Evolutionary conservation across 2,329 filamentous ascomycete genomes (phyloP), one percentile per base, ranked within the genome.

Genomic region (Paraphoma chrysanthemicola): DNA sequence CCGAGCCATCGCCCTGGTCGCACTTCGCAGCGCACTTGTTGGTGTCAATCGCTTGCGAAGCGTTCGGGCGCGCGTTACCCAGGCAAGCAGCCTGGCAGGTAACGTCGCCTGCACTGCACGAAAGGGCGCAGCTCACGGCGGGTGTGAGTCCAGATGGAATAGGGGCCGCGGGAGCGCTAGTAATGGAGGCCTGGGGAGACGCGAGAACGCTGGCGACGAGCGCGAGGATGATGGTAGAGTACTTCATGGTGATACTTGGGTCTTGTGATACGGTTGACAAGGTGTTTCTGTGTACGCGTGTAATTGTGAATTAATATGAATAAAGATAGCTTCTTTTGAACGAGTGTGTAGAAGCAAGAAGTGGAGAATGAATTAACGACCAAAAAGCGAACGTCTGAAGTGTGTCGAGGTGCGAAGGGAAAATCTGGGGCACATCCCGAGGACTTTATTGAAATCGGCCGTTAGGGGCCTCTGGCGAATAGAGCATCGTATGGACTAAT

Each of bases 41-140:
- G 69, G 82, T 85, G 55, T 79, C 77, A 65, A 83, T 79, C 65
- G 77, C 81, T 71, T 82, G 78, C 46, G 69, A 67, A n/a, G 79
- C 76, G 69, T 80, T 80, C 59, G 83, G 83, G 70, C 81, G 83
- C 31, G 84, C 83, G 39, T 81, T 79, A 38, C 80, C 76, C 62
- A 81, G 75, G 74, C 84, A 86, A 12, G 72, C 67, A 38, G 84
- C 83, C 60, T 78, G 71, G 76, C 84, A 86, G 73, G 80, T 82
- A 51, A 82, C 73, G 64, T 85, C 82, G 42, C 60, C 74, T 17
- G 68, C 53, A 36, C 62, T 57, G 67, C 83, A 84, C 77, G 56
- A 16, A 44, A 54, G 36, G n/a, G 72, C 61, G 63, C 77, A 78
- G 66, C 69, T 72, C 39, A 73, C 62, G 6, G 63, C 52, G 14